Evolutionary conservation across 805 yeast genomes (phyloP), one percentile per base, ranked within the genome.

Genomic region (Isabelozyma pseudorhagii): DNA sequence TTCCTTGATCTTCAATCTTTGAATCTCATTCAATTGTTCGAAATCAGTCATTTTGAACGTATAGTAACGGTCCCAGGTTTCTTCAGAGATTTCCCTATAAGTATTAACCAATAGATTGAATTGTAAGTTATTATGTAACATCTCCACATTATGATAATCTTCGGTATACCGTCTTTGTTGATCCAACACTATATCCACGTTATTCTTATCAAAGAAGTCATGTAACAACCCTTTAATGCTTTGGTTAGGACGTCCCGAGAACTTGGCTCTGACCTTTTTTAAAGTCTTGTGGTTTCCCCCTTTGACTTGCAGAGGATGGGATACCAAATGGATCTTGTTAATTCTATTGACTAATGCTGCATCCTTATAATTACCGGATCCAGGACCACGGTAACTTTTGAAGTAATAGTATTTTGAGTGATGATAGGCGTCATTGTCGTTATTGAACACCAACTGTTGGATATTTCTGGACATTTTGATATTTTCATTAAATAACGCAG

Each of bases 331-430:
- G 42, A 74, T 66, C 46, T 64, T 64, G 55, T 72, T 74, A 52
- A 74, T 69, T 41, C 68, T 61, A 52, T 69, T 72, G 51, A 71
- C 67, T 40, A 74, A 54, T 2, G 76, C 68, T 0, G 75, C 76
- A 55, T 74, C 79, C 52, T 74, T 74, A 54, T 71, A 74, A 50
- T 72, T 74, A 3, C 79, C 78, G 42, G 72, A 67, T 1, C 79
- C 79, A 2, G 77, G 78, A 0, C 79, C 79, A 43, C 78, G 61
- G 48, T 71, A 72, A 34, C 67, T 63, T 51, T 71, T 71, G 18
- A 68, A 63, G 52, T 72, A 74, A 54, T 63, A 73, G 54, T 74
- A 74, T 52, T 69, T 73, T 39, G 69, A 60, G 44, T 64, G 62
- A 49, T 66, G 66, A 52, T 60, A 59, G 21, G 63, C 61, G 46